Evolutionary conservation across 2,329 filamentous ascomycete species (phyloP), one percentile per base, ranked within the genome.

Genomic region (Metarhizium humberi): DNA sequence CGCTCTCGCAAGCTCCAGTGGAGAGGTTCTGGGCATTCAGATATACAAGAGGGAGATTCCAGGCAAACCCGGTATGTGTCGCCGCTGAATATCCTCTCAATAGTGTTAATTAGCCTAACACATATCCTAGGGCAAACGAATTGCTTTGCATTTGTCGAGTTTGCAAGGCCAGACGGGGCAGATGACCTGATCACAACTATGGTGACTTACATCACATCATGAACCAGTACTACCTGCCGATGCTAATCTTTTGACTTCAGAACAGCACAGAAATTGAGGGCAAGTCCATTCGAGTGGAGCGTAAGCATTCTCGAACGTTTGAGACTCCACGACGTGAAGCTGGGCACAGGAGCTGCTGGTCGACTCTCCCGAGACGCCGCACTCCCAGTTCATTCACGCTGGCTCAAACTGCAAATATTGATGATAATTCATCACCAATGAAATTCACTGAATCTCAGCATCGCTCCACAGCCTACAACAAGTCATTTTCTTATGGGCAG

Each of bases 141-240:
- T 20, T 63, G 63, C 11, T 72, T 67, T 54, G 70, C 66, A 1
- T 73, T 73, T 51, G 65, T 77, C 4, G 73, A 76, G 60, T 77
- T 73, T 52, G 58, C 56, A 3, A 66, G 67, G 3, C 66, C 68
- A 4, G 67, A 74, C 54, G 61, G 67, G 42, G 70, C 71, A 6
- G 71, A 74, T 18, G 55, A 65, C 25, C 71, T 73, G 0, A 66
- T 75, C 13, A 59, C 61, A 34, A 57, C 59, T 11, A 59, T 71
- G 56, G 75, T 76, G 65, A 69, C 72, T 66, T 1, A 16, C 11
- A 13, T 4, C 4, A 16, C 6, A 4, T n/a, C 20, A 11, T 8
- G 32, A 34, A 11, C 13, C 32, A 40, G 3, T 46, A 51, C 6
- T 51, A 5, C 57, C 56, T 51, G 30, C 18, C 42, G 8, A 58